Evolutionary conservation across 495 filamentous ascomycete genomes (phyloP), one percentile per base, ranked within the genome.

Genomic region (Penicillium bovifimosum): DNA sequence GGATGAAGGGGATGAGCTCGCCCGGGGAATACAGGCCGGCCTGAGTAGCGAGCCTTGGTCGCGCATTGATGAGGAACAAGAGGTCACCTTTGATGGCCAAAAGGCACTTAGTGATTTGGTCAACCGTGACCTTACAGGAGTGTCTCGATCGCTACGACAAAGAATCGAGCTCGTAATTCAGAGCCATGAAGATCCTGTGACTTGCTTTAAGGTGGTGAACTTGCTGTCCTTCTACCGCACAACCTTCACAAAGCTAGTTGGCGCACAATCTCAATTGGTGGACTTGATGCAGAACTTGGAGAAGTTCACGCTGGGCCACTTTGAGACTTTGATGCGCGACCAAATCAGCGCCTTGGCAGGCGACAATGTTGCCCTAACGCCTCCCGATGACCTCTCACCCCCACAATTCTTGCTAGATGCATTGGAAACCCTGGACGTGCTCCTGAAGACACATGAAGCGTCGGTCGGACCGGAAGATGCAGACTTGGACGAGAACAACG

Each of bases 131-230:
- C 77, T 97, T 26, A 80, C 80, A 5, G 88, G 88, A 1, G 88
- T 91, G 9, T 84, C 85, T 20, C 80, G 86, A 9, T 80, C 88
- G 10, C 70, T 96, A 8, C 82, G 86, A 7, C 90, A 95, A 64
- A 78, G 92, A 11, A 83, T 92, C 47, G 90, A 96, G 69, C 87
- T 96, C 54, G 87, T 95, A 27, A 87, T 96, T 31, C 89, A 95
- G 59, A 88, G 86, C 45, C 90, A 96, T 61, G 93, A 96, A 52
- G 90, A 96, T 48, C 83, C 88, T 0, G 86, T 92, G 20, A 74
- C 91, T 39, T 85, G 88, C 44, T 99, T 95, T 75, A 90, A 89
- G 60, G 84, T 96, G 33, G 84, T 88, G 14, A 96, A 95, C 53
- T 70, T 97, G 1, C 78, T 97, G 29, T 79, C 80, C 41, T 99